Percentiles rank a stretch among this genome's conserved stretches.
phyloP scores from a whole-genome alignment of 192 early-diverging fungal genomes.

The Backusella mclennaniae region DNA sequence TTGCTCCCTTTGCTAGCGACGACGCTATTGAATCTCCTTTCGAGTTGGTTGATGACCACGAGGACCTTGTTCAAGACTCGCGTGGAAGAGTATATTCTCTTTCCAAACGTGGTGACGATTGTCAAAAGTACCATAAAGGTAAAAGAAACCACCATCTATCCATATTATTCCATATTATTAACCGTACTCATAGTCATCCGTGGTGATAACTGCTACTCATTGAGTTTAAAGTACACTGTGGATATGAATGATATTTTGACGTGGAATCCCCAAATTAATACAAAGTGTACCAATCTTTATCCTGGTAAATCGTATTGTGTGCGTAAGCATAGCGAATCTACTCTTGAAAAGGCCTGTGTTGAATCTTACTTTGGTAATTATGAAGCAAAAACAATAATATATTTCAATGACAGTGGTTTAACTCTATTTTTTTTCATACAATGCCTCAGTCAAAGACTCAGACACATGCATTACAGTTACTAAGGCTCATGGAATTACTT shows the following conservation, averaged over 20 bases:
- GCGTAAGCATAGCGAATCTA: not conserved
- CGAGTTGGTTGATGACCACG: conserved; percentile 23
- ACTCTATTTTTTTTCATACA: not conserved
- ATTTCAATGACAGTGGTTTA: not conserved
- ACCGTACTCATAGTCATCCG: conserved; percentile 11
- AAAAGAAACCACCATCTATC: not conserved
- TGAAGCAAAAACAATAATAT: not conserved
- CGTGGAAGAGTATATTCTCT: not conserved
- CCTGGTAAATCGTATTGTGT: conserved; percentile 28
- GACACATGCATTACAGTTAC: conserved; percentile 25
- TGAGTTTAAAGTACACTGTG: conserved; percentile 15
- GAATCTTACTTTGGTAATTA: not conserved
- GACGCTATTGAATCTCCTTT: conserved; percentile 7
- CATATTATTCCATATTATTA: not conserved
- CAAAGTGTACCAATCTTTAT: conserved; percentile 29
- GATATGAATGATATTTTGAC: conserved; percentile 14
- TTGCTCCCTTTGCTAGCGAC: conserved; percentile 17
- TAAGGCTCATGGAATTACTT: conserved; percentile 17
- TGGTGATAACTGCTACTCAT: conserved; percentile 18
- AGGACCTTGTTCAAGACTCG: not conserved
- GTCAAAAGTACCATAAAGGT: conserved; percentile 24
- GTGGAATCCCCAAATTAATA: conserved; percentile 27
- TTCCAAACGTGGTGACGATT: conserved; percentile 19
- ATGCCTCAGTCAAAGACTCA: conserved; percentile 7
- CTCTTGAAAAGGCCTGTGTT: not conserved